Evolutionary conservation across 257 asterid species (phyloP).

Genomic region (Thymus mandschuricus): DNA sequence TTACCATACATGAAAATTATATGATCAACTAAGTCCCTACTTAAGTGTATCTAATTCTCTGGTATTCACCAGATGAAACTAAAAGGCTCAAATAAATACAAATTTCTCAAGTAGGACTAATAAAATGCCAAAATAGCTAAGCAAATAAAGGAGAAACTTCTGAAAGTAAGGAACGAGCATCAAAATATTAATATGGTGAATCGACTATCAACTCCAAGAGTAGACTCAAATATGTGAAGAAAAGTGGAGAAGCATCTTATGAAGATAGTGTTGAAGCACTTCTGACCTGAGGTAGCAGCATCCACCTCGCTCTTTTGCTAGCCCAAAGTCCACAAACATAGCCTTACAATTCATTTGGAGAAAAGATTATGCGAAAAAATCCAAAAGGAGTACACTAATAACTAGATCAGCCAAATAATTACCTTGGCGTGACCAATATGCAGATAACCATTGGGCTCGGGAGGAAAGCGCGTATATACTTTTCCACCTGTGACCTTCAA

Average conservation of each 20-base stretch:
- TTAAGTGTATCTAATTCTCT: neutral
- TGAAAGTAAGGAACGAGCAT: constrained; percentile 3
- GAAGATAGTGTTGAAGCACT: constrained; percentile 23
- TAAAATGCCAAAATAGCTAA: neutral
- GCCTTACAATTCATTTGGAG: constrained; percentile 55
- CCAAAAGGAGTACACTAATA: constrained; percentile 17
- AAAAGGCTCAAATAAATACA: neutral
- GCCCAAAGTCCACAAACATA: constrained; percentile 97
- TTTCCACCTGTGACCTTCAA: constrained; percentile 76
- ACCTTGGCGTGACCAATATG: constrained; percentile 99
- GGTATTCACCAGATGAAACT: neutral
- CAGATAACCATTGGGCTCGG: constrained; percentile 96
- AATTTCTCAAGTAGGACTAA: neutral
- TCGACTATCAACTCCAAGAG: constrained; percentile 8
- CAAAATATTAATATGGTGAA: neutral
- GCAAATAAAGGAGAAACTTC: constrained; percentile 5
- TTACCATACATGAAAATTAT: constrained; percentile 5
- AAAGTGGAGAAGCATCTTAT: neutral
- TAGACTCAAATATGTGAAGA: neutral
- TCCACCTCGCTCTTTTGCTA: constrained; percentile 95
- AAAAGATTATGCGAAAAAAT: constrained; percentile 13
- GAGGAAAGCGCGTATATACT: constrained; percentile 92
- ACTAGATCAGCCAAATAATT: constrained; percentile 26
- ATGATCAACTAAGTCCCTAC: constrained; percentile 1
- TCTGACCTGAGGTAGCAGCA: constrained; percentile 86